Conservation (phyloP, 495 filamentous ascomycete species). For the Penicillium coprophilum region DNA sequence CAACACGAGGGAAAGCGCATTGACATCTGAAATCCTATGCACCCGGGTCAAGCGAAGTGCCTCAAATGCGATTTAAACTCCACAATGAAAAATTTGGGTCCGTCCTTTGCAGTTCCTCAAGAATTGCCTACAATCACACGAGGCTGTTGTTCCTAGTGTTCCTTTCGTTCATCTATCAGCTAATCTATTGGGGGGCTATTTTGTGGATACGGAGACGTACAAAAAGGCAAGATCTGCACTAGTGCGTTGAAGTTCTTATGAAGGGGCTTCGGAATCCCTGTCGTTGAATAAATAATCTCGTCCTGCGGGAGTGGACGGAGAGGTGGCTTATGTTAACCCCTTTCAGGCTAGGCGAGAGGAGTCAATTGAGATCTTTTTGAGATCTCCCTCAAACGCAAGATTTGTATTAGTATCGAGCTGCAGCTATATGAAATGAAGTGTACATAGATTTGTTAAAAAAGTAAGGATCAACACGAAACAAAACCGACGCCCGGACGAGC, state of each 20-base stretch:
- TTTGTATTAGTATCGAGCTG: too few relatives aligned
- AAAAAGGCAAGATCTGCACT: neutral
- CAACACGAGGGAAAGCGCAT: neutral
- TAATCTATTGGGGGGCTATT: neutral
- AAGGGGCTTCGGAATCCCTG: neutral
- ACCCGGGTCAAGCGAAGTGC: neutral
- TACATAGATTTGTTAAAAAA: too few relatives aligned
- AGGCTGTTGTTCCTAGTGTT: neutral
- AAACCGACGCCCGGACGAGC: too few relatives aligned
- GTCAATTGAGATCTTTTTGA: too few relatives aligned
- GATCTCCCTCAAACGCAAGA: too few relatives aligned
- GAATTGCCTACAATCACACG: neutral
- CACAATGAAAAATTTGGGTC: neutral
- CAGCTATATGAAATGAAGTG: too few relatives aligned
- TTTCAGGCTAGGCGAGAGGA: too few relatives aligned
- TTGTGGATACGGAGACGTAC: neutral
- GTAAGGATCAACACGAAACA: too few relatives aligned
- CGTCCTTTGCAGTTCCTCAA: neutral
- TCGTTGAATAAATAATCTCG: neutral
- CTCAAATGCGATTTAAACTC: neutral
- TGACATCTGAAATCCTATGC: neutral
- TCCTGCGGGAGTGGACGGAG: neutral
- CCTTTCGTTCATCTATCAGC: too few relatives aligned
- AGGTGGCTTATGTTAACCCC: neutral
- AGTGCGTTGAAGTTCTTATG: neutral